Base-by-base conservation (phyloP, 768 basidiomycete species). In the Leccinum variicolor region DNA sequence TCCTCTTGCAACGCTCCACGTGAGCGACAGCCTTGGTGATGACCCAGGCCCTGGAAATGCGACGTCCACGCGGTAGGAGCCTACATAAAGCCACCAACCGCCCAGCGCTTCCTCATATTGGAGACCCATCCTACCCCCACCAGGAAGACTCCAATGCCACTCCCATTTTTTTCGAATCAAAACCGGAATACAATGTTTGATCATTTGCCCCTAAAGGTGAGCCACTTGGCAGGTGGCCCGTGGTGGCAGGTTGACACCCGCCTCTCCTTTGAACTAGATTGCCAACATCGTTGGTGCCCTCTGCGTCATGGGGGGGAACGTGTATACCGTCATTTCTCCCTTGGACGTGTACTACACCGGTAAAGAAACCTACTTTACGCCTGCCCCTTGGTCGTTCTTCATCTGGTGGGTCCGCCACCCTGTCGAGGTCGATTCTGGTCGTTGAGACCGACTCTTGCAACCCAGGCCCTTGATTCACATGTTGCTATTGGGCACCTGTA, bases 291-390 rank as follows among this genome's bases (percentile, higher is more conserved):
- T 83, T 56, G 79, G 80, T 50, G 85, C 81, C 58, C 60, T 84
- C 69, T 65, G 81, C 52, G 80, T 85, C 58, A 75, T 85, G 59
- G 85, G 82, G 25, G 79, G 79, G 50, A 86, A 86, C 68, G 77
- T 85, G 56, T 85, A 83, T 73, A 77, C 79, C 29, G 76, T 87
- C 57, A 80, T 83, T 11, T 81, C 80, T 33, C 84, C 83, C 6
- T 74, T 72, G 58, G 78, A 76, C 48, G 69, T 74, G 29, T 83
- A 83, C 67, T 73, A 73, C 58, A 65, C 69, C 3, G 79, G 80
- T 26, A 82, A 80, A 69, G 79, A 81, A 59, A 88, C 87, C 4
- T 89, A 86, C 74, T 77, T 89, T 58, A 88, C 87, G 1, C 87
- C 87, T 1, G 81, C 82, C 1, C 72, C 78, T 15, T 87, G 81